Evolutionary conservation across 805 yeast species (phyloP).

Genomic region (Alloascoidea hylecoeti): DNA sequence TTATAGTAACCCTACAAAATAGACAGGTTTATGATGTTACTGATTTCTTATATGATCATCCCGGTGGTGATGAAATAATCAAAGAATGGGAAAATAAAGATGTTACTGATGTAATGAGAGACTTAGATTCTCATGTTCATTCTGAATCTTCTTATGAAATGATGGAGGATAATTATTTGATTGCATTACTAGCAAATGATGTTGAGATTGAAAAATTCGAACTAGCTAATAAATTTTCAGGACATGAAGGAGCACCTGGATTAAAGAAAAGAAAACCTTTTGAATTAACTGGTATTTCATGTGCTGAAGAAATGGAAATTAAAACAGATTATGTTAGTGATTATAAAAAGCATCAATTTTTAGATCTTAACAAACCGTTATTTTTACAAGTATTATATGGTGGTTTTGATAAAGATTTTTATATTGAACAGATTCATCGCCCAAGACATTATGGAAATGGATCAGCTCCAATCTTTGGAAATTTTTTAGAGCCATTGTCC

Average conservation of each 20-base stretch:
- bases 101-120: slow-evolving; percentile 62
- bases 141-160: slow-evolving; percentile 78
- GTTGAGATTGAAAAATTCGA: slow-evolving; percentile 65
- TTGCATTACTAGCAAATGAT: slow-evolving; percentile 73
- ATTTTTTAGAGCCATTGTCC: slow-evolving; percentile 82
- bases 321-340: slow-evolving; percentile 71
- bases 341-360: slow-evolving; percentile 62
- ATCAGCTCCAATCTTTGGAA: slow-evolving; percentile 91
- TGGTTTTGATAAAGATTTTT: slow-evolving; percentile 73
- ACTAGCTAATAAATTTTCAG: slow-evolving; percentile 38
- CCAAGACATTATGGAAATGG: slow-evolving; percentile 98
- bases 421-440: slow-evolving; percentile 91
- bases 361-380: slow-evolving; percentile 76
- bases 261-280: slow-evolving; percentile 16
- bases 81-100: too few species aligned
- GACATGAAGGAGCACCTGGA: slow-evolving; percentile 34
- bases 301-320: slow-evolving; percentile 57
- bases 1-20: slow-evolving; percentile 64
- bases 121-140: slow-evolving; percentile 59
- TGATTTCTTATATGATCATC: slow-evolving; percentile 55
- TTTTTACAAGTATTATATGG: slow-evolving; percentile 67
- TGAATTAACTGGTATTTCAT: slow-evolving; percentile 46
- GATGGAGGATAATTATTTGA: slow-evolving; percentile 63
- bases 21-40: slow-evolving; percentile 82
- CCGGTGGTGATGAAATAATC: slow-evolving; percentile 48